Percentiles rank a stretch among this genome's conserved stretches.
phyloP scores from a whole-genome alignment of 2,329 filamentous ascomycete species.

The Diaporthe velutina region DNA sequence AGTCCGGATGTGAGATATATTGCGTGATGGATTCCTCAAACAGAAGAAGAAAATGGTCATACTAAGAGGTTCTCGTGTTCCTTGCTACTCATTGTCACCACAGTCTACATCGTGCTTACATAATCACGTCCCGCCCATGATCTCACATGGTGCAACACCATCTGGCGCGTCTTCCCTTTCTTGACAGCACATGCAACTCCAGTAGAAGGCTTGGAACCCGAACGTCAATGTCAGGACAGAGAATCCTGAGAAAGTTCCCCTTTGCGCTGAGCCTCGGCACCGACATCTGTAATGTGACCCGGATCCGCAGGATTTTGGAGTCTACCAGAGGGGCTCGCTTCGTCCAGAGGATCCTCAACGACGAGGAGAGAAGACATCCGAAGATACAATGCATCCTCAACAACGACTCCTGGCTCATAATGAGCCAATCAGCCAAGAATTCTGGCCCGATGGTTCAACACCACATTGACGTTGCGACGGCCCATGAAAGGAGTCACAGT shows the following conservation, averaged over 20 bases:
- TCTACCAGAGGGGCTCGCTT: conserved; percentile 58
- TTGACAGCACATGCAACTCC: background rate
- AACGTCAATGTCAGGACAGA: conserved; percentile 27
- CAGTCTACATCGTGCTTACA: background rate
- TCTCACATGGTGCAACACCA: background rate
- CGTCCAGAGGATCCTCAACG: conserved; percentile 60
- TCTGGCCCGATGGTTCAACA: background rate
- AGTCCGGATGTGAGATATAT: background rate
- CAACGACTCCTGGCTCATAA: background rate
- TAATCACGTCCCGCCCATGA: background rate
- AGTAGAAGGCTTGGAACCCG: background rate
- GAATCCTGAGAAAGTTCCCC: conserved; percentile 62
- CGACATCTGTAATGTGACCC: conserved; percentile 80
- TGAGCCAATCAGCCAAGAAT: background rate
- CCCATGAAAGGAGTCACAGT: background rate
- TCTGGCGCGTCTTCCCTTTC: background rate
- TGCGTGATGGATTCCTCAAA: background rate
- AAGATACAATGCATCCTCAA: conserved; percentile 33
- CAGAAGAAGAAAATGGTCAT: background rate
- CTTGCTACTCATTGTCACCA: background rate
- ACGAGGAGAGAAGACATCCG: conserved; percentile 51
- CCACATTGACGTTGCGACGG: background rate
- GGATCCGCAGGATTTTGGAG: conserved; percentile 72
- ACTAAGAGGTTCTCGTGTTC: background rate
- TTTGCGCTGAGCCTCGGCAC: conserved; percentile 79